Evolutionary conservation across 768 basidiomycete species (phyloP).

Genomic region (Pulveroboletus sp.): DNA sequence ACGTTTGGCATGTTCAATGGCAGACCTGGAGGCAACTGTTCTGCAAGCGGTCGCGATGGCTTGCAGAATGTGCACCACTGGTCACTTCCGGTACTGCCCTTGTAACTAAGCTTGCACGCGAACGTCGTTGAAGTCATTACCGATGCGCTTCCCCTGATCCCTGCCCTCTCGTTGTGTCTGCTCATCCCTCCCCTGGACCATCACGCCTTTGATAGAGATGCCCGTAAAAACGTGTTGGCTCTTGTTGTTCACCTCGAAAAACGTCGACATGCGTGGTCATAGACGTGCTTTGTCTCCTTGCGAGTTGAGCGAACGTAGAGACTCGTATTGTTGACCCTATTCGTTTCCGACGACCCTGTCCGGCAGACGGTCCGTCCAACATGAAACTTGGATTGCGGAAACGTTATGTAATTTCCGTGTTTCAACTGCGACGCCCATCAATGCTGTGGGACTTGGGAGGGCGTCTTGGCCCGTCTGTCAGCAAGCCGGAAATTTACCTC

Average conservation of each 20-base stretch:
- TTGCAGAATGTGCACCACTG: too few relatives aligned
- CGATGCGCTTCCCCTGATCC: neutral
- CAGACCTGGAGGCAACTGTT: neutral
- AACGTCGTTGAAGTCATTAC: neutral
- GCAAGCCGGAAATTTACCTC: neutral
- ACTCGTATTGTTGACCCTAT: too few relatives aligned
- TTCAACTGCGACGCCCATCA: neutral
- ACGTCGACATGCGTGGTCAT: neutral
- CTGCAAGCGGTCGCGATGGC: too few relatives aligned
- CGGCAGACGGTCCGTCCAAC: neutral
- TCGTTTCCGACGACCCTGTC: neutral
- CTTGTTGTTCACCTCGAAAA: neutral
- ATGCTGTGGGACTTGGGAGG: neutral
- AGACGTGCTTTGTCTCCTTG: neutral
- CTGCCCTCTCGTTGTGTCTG: neutral
- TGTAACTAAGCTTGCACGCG: neutral
- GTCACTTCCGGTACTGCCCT: too few relatives aligned
- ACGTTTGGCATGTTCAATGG: neutral
- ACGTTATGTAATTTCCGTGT: constrained; percentile 13
- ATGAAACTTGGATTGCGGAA: neutral
- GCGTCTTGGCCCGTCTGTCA: neutral
- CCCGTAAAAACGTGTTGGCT: neutral
- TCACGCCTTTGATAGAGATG: neutral
- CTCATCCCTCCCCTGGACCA: too few relatives aligned
- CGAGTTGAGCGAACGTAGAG: neutral